A percentile compares a stretch with the other conserved stretches of the same genome.
These are phyloP conservation scores for Trypanosomatidae sp. DNA, from an alignment of 208 protist species.

Conservation along the genomic window DNA sequence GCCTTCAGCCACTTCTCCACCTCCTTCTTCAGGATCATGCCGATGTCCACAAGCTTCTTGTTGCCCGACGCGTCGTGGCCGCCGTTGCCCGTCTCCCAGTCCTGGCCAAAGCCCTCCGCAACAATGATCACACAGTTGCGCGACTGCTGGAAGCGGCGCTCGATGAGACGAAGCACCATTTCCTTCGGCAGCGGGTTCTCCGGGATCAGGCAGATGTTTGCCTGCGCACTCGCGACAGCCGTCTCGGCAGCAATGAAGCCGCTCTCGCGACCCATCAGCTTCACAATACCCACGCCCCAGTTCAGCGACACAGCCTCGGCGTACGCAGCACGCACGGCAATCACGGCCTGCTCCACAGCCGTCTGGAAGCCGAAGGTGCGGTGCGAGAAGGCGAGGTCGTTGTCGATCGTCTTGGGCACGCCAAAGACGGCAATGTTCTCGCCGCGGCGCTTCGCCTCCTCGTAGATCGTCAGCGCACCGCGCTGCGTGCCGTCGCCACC, in stretches of 20 bases:
- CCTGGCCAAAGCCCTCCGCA: constrained; percentile 94
- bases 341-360: constrained; percentile 88
- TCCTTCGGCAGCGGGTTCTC: constrained; percentile 89
- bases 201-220: constrained; percentile 94
- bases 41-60: constrained; percentile 92
- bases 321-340: constrained; percentile 91
- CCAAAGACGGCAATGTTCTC: constrained; percentile 92
- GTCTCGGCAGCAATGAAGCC: constrained; percentile 95
- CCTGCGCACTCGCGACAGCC: constrained; percentile 87
- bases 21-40: constrained; percentile 83
- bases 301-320: constrained; percentile 86
- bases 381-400: constrained; percentile 94
- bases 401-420: constrained; percentile 97
- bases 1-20: constrained; percentile 81
- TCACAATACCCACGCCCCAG: constrained; percentile 94
- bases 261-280: constrained; percentile 95
- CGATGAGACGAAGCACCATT: constrained; percentile 75
- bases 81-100: constrained; percentile 57
- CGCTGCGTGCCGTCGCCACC: constrained; percentile 96
- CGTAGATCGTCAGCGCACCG: constrained; percentile 76
- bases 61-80: constrained; percentile 92
- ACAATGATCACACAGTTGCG: constrained; percentile 93
- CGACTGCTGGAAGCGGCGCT: constrained; percentile 74
- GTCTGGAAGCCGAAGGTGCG: constrained; percentile 96
- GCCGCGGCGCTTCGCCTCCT: constrained; percentile 80